These are phyloP conservation scores for Lasiodiplodia hormozganensis DNA, from an alignment of 2,329 filamentous ascomycete species.

Conservation along the genomic window DNA sequence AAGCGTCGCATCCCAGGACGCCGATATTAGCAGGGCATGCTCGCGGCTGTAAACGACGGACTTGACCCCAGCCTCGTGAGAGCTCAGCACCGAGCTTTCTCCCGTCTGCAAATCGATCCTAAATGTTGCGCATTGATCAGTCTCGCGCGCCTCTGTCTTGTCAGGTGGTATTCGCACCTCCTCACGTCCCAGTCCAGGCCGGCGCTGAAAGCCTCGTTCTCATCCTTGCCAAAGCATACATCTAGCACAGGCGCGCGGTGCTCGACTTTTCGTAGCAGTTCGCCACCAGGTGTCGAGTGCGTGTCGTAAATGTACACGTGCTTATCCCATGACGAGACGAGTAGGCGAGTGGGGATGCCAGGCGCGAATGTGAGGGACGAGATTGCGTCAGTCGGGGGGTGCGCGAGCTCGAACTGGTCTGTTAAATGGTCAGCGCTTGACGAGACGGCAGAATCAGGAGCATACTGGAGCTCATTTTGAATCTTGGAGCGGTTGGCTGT, in stretches of 20 bases:
- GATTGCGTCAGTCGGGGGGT: conserved; percentile 85
- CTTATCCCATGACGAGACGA: conserved; percentile 96
- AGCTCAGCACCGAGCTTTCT: conserved; percentile 76
- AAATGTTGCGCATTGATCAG: conserved; percentile 29
- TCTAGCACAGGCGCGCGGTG: conserved; percentile 87
- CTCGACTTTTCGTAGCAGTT: conserved; percentile 75
- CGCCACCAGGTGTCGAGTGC: conserved; percentile 64
- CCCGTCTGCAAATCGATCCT: conserved; percentile 76
- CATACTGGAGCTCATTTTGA: conserved; percentile 32
- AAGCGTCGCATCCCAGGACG: conserved; percentile 91
- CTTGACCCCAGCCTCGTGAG: conserved; percentile 80
- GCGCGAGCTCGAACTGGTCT: conserved; percentile 79
- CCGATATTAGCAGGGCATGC: conserved; percentile 81
- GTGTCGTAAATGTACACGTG: conserved; percentile 90
- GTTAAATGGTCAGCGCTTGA: background rate
- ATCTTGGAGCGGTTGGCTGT: conserved; percentile 28
- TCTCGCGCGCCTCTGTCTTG: background rate
- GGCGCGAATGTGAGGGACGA: conserved; percentile 88
- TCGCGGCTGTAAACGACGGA: conserved; percentile 81
- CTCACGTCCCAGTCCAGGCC: conserved; percentile 88
- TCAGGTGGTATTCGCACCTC: conserved; percentile 58
- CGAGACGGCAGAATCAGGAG: too few relatives aligned
- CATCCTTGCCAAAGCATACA: conserved; percentile 85
- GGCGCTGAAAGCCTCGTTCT: conserved; percentile 83
- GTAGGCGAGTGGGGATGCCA: conserved; percentile 72